Percentiles rank a stretch among this genome's conserved stretches.
Evolutionary conservation across 179 eudicot species (phyloP).

Genomic region (Beta corolliflora): DNA sequence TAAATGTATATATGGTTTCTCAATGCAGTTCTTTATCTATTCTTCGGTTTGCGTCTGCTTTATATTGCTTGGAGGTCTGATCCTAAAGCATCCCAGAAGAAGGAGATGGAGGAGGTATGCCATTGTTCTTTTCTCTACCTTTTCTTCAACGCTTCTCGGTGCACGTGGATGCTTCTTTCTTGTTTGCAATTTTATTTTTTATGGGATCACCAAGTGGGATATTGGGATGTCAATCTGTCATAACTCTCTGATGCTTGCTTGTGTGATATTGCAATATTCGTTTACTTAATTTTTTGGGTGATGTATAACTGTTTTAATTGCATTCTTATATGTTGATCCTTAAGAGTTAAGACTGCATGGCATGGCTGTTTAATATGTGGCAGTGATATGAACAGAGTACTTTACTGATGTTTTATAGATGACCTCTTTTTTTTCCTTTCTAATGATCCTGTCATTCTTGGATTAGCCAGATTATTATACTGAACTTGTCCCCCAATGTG

Average conservation of each 20-base stretch:
- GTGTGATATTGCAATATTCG: not conserved
- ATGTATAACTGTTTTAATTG: not conserved
- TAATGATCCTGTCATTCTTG: not conserved
- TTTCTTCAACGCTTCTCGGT: not conserved
- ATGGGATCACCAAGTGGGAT: not conserved
- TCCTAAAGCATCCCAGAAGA: constrained; percentile 87
- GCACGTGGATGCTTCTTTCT: not conserved
- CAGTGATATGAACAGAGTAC: not conserved
- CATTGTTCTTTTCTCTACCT: not conserved
- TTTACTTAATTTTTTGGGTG: not conserved
- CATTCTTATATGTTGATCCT: not conserved
- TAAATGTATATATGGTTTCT: constrained; percentile 14
- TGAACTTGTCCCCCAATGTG: too few relatives aligned
- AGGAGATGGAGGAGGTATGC: constrained; percentile 95
- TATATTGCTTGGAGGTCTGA: constrained; percentile 98
- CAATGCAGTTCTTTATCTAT: constrained; percentile 82
- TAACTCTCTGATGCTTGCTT: not conserved
- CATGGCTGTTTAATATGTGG: not conserved
- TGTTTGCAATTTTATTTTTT: not conserved
- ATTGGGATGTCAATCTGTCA: not conserved
- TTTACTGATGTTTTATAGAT: not conserved
- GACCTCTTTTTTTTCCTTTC: not conserved
- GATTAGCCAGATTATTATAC: not conserved
- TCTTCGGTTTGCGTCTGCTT: constrained; percentile 89
- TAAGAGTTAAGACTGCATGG: not conserved